Base-by-base conservation (phyloP, 1,139 yeast genomes). In the Tardiomyces blankii region DNA sequence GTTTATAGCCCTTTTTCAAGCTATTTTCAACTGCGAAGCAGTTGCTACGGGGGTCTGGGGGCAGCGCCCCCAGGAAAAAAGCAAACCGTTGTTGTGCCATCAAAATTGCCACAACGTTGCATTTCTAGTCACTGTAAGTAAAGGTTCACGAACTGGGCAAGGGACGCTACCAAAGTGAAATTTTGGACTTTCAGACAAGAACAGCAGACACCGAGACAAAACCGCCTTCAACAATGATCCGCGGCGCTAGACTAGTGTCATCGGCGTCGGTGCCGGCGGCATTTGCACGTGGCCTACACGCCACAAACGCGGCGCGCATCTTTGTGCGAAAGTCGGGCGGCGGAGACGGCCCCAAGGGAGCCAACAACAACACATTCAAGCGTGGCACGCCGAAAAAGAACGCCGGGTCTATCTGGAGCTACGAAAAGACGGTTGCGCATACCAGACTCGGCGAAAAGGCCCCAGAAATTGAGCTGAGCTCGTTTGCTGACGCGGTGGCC, bases 341-440 rank as follows among this genome's bases (percentile, higher is more conserved):
- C n/a, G 35, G 35, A 13, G 35, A 30, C 16, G 35, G 35, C 16
- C 35, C 35, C 3, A 30, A 30, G 16, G 35, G 35, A 3, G 43
- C 53, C 27, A 48, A 47, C 30, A 51, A 51, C 13, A 44, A 42
- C 35, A 47, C 51, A 27, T 55, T 52, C 53, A 59, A 53, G 42
- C 50, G 54, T 32, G 58, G 56, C 32, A 60, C 65, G 1, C 67
- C 67, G 13, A 55, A 56, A 41, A 53, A 54, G 42, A 49, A 53
- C 13, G 49, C 50, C 21, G 66, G 65, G 11, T 63, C 65, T 48
- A 58, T 49, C 46, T 51, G 60, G 21, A 54, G 51, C 48, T 62
- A 57, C 49, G 50, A 54, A 42, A 47, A 53, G 40, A 63, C 66
- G 2, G 64, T 65, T 3, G 59, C 67, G 1, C 57, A 61, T 49